Base-by-base conservation (phyloP, 2,329 filamentous ascomycete species). In the Aureobasidium musti region DNA sequence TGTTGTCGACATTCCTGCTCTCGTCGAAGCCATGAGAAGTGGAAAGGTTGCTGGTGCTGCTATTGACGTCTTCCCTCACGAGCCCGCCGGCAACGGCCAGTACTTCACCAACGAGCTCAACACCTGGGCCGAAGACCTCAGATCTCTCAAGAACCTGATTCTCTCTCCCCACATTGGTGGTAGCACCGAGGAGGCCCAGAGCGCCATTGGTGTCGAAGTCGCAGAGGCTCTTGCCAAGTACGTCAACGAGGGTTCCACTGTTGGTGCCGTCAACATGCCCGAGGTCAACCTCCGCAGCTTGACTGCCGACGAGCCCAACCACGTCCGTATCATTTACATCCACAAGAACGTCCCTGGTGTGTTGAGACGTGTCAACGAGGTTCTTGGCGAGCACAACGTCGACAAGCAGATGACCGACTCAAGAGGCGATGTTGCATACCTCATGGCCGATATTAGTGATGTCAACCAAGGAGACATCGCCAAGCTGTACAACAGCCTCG, bases 321-420 rank as follows among this genome's bases (percentile, higher is more conserved):
- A 95, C 77, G 92, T 93, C 65, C 89, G 95, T 76, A 66, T 98
- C 70, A 93, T 98, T 74, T 99, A 94, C 79, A 96, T 99, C 72
- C 95, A 99, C 81, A 90, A 90, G 79, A 99, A 99, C 80, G 87
- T 98, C 26, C 95, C 95, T 56, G 95, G 95, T 83, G 95, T 99
- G 69, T 83, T 99, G 78, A 87, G 92, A 75, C 91, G 89, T 82
- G 95, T 99, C 71, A 99, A 99, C 83, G 91, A 95, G 74, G 92
- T 98, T 69, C 85, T 99, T 56, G 91, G 90, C 50, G 89, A 96
- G 74, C 93, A 99, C 83, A 99, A 99, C 78, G 93, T 99, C 72
- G 94, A 97, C 82, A 98, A 98, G 84, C 95, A 99, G 81, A 98
- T 96, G 82, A 95, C 91, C 60, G 95, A 98, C 78, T 96, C 91